Conservation (phyloP, 495 filamentous ascomycete genomes). For the Penicillium cataractarum region DNA sequence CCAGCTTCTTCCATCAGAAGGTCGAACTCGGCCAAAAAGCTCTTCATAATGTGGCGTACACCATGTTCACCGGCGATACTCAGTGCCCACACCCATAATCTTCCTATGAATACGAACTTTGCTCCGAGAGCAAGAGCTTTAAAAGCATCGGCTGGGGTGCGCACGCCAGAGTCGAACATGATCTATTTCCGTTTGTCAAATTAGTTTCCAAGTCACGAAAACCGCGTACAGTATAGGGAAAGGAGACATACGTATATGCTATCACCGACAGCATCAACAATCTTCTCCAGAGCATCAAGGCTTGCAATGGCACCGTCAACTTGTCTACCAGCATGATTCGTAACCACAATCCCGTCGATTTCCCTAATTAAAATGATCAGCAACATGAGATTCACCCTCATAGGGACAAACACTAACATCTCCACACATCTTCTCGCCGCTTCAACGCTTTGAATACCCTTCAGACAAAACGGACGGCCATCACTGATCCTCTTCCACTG, state of each 20-base stretch:
- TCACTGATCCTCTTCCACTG: slow-evolving; percentile 56
- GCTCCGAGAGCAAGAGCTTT: slow-evolving; percentile 69
- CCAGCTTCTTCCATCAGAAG: slow-evolving; percentile 68
- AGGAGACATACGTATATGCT: slow-evolving; percentile 39
- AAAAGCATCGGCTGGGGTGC: slow-evolving; percentile 59
- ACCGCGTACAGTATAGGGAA: too few relatives aligned
- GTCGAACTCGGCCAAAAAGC: slow-evolving; percentile 67
- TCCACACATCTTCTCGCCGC: slow-evolving; percentile 58
- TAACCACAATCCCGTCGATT: slow-evolving; percentile 63
- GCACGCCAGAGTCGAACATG: slow-evolving; percentile 66
- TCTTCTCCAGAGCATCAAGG: slow-evolving; percentile 63
- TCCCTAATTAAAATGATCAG: slow-evolving; percentile 49
- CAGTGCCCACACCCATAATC: slow-evolving; percentile 65
- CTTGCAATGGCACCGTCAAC: slow-evolving; percentile 63
- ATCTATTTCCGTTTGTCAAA: slow-evolving; percentile 23
- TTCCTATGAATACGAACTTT: slow-evolving; percentile 64
- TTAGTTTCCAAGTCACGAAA: too few relatives aligned
- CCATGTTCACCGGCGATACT: slow-evolving; percentile 61
- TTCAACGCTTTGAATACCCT: slow-evolving; percentile 58
- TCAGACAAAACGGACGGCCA: slow-evolving; percentile 58
- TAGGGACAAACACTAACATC: slow-evolving; percentile 39
- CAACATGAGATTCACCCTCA: slow-evolving; percentile 47
- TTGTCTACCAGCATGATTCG: slow-evolving; percentile 63
- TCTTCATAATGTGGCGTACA: slow-evolving; percentile 67
- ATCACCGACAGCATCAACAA: slow-evolving; percentile 56